A percentile compares a stretch with the other conserved stretches of the same genome.
Conservation (phyloP, 148 eudicot species). For the Chenopodium quinoa region DNA sequence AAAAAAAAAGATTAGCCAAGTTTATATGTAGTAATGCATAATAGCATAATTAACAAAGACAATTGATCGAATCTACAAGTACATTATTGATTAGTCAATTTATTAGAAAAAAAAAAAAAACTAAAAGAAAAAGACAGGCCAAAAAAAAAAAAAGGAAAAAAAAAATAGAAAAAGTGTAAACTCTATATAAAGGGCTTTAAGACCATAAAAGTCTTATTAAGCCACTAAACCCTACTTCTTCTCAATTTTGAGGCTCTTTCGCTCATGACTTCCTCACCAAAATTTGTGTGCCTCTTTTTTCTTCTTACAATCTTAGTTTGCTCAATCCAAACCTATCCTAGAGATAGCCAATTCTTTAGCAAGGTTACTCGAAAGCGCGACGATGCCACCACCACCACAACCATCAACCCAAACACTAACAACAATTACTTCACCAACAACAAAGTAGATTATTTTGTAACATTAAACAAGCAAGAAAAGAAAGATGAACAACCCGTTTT, state of each 20-base stretch:
- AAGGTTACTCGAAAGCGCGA: slow-evolving; percentile 37
- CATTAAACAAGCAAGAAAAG: slow-evolving; percentile 23
- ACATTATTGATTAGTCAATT: no score
- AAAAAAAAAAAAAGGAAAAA: no score
- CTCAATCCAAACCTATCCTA: slow-evolving; percentile 49
- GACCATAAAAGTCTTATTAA: not conserved
- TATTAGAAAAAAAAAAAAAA: no score
- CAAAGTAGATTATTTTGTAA: slow-evolving; percentile 14
- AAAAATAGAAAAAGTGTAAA: not conserved
- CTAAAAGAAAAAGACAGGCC: no score
- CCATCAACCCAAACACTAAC: slow-evolving; percentile 15
- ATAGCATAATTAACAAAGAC: no score
- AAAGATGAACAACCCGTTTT: slow-evolving; percentile 43
- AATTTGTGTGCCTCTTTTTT: slow-evolving; percentile 35
- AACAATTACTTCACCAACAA: not conserved
- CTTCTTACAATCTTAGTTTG: slow-evolving; percentile 35
- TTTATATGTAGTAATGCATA: no score
- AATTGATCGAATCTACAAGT: no score
- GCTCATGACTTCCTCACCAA: slow-evolving; percentile 31
- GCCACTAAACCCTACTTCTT: slow-evolving; percentile 20
- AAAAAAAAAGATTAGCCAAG: no score
- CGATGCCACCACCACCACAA: not conserved
- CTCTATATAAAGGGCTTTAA: slow-evolving; percentile 32
- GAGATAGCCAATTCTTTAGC: slow-evolving; percentile 77
- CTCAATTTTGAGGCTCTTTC: slow-evolving; percentile 8